These are phyloP conservation scores for Russula vinacea DNA, from an alignment of 768 basidiomycete species.

Conservation along the genomic window DNA sequence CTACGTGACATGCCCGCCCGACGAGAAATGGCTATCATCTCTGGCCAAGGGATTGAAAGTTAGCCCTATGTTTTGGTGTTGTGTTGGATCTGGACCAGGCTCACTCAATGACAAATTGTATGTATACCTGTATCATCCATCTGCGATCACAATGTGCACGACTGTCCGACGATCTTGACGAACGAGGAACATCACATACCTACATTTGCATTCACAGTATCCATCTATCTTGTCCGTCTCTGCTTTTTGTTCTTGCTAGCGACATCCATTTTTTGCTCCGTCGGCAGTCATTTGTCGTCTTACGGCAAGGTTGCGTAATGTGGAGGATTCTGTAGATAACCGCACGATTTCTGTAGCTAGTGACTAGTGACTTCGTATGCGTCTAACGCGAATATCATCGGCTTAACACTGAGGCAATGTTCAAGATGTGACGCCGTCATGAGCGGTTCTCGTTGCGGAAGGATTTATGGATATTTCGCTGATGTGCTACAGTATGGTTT, in stretches of 20 bases:
- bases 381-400: constrained; percentile 20
- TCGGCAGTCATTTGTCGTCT: background rate
- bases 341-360: constrained; percentile 26
- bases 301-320: constrained; percentile 3
- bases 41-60: constrained; percentile 24
- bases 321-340: constrained; percentile 23
- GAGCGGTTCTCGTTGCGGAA: no score
- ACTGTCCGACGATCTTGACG: constrained; percentile 27
- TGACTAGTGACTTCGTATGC: constrained; percentile 10
- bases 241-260: constrained; percentile 12
- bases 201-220: constrained; percentile 26
- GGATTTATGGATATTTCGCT: no score
- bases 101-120: constrained; percentile 20
- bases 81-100: constrained; percentile 12
- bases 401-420: background rate
- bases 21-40: constrained; percentile 21
- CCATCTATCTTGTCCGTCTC: constrained; percentile 15
- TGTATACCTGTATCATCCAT: constrained; percentile 27
- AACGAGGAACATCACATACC: constrained; percentile 27
- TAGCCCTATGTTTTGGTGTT: constrained; percentile 5
- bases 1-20: constrained; percentile 10
- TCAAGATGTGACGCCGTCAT: background rate
- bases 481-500: no score
- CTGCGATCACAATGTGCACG: constrained; percentile 24
- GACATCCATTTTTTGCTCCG: constrained; percentile 15